Evolutionary conservation across 2,329 filamentous ascomycete genomes (phyloP).

Genomic region (Botrytis deweyae): DNA sequence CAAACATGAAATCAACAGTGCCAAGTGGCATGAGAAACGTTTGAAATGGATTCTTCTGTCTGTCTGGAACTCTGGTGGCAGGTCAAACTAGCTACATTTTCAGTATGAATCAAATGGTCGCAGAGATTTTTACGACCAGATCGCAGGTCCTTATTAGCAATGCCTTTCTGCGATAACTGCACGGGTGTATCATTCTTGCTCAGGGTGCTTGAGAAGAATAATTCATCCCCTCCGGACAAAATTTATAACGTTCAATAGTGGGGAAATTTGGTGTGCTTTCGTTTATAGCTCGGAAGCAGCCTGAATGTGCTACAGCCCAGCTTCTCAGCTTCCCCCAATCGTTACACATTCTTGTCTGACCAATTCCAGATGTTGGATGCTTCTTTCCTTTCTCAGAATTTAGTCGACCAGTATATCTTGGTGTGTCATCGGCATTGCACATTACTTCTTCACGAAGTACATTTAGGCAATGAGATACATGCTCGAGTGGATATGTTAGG

Average conservation of each 20-base stretch:
- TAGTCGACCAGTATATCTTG: constrained; percentile 8
- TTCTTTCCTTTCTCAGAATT: constrained; percentile 8
- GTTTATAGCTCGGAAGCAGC: constrained; percentile 11
- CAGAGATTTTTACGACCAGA: neutral
- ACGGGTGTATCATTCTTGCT: neutral
- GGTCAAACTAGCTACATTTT: neutral
- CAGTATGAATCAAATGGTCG: neutral
- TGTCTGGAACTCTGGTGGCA: neutral
- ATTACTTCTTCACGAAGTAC: constrained; percentile 22
- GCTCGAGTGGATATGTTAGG: neutral
- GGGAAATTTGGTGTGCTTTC: neutral
- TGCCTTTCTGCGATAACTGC: neutral
- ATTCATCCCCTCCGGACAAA: neutral
- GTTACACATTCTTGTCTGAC: constrained; percentile 18
- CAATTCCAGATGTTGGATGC: constrained; percentile 2
- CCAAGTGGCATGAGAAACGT: neutral
- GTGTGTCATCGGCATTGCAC: constrained; percentile 21
- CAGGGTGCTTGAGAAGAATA: neutral
- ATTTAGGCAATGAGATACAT: constrained; percentile 18
- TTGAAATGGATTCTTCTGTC: neutral
- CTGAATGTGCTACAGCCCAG: constrained; percentile 11
- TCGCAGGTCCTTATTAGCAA: neutral
- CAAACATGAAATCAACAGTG: neutral
- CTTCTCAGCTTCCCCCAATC: constrained; percentile 4
- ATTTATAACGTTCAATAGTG: neutral